Evolutionary conservation across 352 stramenopile genomes (phyloP), one percentile per base, ranked within the genome.

Genomic region (Phytophthora kernoviae): DNA sequence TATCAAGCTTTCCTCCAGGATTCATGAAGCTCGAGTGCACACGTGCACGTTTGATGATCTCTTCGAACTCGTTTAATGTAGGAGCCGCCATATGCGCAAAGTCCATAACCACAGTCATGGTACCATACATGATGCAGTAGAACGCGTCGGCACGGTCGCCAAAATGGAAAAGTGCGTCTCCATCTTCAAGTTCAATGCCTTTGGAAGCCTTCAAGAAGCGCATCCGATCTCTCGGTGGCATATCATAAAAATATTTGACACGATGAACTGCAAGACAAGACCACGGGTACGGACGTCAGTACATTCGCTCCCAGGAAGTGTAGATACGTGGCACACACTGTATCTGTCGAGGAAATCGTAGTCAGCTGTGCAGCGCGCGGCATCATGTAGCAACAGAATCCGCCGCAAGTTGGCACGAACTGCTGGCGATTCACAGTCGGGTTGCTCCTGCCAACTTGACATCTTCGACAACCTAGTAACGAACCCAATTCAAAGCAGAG

Each of bases 61-160:
- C 79, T 46, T 90, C 81, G 26, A 92, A 87, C 43, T 90, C 79
- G 41, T 82, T 81, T 17, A 89, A 47, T 2, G 82, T 89, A n/a
- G 79, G 75, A 7, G 75, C 70, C 26, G 79, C 55, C 58, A 88
- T 84, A 34, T 77, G 80, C n/a, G 79, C 68, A 50, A 92, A 82
- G 62, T 92, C 81, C 46, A 92, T 76, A 11, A 92, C 79, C 36
- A 90, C 79, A 47, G 83, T 89, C 53, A 90, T 68, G 1, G 83
- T 77, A 27, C 83, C 83, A 50, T 84, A 90, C 68, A 90, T 87
- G 62, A 90, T 76, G 49, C 80, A 90, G 46, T 89, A 92, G 49
- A 92, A 89, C 21, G 80, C 76, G 50, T 92, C 83, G 4, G 83
- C 83, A 4, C 70, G 59, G 49, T 92, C 83, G 1, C 83, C 83